Evolutionary conservation across 2,329 filamentous ascomycete species (phyloP).

Genomic region (Aspergillus ibericus): DNA sequence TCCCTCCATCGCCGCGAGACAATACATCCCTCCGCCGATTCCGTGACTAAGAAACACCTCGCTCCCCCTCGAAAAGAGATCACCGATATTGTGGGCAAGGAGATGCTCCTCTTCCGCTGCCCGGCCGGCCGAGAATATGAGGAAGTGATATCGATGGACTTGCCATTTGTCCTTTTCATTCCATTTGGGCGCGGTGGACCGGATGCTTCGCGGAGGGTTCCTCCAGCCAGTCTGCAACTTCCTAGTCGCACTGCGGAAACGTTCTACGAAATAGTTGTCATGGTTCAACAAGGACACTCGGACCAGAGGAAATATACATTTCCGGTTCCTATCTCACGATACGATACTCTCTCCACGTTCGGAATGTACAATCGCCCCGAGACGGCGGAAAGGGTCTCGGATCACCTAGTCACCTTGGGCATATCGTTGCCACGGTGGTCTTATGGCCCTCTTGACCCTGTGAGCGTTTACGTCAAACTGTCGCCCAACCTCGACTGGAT

Average conservation of each 20-base stretch:
- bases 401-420: conserved; percentile 86
- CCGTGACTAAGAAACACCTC: conserved; percentile 86
- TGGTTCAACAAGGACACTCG: conserved; percentile 83
- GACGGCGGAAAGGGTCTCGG: conserved; percentile 77
- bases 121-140: conserved; percentile 80
- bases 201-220: conserved; percentile 84
- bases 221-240: conserved; percentile 86
- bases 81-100: conserved; percentile 90
- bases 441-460: conserved; percentile 91
- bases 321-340: conserved; percentile 84
- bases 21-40: conserved; percentile 94
- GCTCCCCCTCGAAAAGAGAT: conserved; percentile 88
- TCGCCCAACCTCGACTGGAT: conserved; percentile 91
- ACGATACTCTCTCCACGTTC: conserved; percentile 96
- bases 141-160: conserved; percentile 89
- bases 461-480: conserved; percentile 93
- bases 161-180: conserved; percentile 96
- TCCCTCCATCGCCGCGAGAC: conserved; percentile 90
- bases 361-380: conserved; percentile 99
- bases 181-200: conserved; percentile 89
- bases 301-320: conserved; percentile 89
- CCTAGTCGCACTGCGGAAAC: conserved; percentile 94
- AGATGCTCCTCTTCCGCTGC: conserved; percentile 88
- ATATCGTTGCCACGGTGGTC: conserved; percentile 95
- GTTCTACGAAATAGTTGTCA: conserved; percentile 94